Percentiles rank a stretch among this genome's conserved stretches.
phyloP scores from a whole-genome alignment of 352 stramenopile species.

The Phytophthora megakarya region DNA sequence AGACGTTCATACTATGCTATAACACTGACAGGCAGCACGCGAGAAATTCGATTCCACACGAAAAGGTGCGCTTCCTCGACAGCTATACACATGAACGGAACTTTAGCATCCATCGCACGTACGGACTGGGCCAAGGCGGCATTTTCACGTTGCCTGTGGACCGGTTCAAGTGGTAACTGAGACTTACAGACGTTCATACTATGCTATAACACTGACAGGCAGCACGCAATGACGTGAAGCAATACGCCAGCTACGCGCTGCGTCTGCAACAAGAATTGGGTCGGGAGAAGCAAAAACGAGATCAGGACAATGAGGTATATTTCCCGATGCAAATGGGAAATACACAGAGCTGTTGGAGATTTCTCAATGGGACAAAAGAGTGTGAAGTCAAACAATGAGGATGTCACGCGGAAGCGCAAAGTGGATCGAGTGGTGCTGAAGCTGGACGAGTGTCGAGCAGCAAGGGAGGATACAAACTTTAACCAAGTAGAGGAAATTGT shows the following conservation, averaged over 20 bases:
- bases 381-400: conserved; percentile 14
- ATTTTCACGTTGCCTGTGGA: conserved; percentile 49
- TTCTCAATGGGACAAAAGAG: conserved; percentile 22
- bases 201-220: conserved; percentile 4
- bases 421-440: conserved; percentile 19
- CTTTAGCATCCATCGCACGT: conserved; percentile 42
- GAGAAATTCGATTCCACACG: conserved; percentile 23
- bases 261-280: conserved; percentile 40
- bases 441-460: conserved; percentile 10
- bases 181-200: neutral
- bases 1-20: neutral
- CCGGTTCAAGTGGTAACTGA: conserved; percentile 48
- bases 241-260: conserved; percentile 38
- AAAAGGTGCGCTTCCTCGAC: conserved; percentile 36
- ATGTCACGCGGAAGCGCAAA: conserved; percentile 27
- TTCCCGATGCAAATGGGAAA: neutral
- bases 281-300: conserved; percentile 30
- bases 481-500: conserved; percentile 11
- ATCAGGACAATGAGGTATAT: neutral
- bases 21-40: conserved; percentile 35
- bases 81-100: conserved; percentile 35
- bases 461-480: neutral
- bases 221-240: conserved; percentile 40
- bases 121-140: conserved; percentile 49
- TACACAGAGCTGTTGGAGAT: neutral